Evolutionary conservation across 306 rosid species (phyloP).

Genomic region (Oxytropis ochrocephala): DNA sequence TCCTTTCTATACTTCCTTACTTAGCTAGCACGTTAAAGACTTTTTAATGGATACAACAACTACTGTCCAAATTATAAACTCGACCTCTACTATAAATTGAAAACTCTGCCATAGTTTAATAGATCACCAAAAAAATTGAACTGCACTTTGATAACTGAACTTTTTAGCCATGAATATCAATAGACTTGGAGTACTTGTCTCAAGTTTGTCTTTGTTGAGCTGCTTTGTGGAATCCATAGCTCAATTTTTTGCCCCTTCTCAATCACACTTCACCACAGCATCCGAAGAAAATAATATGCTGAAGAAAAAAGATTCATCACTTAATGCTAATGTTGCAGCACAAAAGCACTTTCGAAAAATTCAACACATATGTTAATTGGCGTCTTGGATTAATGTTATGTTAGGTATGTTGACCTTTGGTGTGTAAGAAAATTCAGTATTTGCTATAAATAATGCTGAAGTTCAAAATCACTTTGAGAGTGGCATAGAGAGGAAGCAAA

Average conservation of each 20-base stretch:
- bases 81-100: constrained; percentile 14
- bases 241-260: constrained; percentile 27
- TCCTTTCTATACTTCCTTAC: neutral
- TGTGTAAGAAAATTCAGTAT: no score
- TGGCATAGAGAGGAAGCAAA: no score
- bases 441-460: no score
- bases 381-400: neutral
- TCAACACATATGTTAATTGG: constrained; percentile 23
- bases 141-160: neutral
- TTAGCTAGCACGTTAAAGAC: constrained; percentile 9
- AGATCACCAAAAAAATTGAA: neutral
- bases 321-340: constrained; percentile 21
- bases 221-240: constrained; percentile 16
- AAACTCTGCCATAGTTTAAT: neutral
- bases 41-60: neutral
- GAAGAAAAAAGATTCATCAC: constrained; percentile 21
- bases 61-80: neutral
- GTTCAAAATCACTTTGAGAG: no score
- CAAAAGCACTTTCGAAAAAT: constrained; percentile 38
- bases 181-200: constrained; percentile 13
- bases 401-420: no score
- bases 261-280: neutral
- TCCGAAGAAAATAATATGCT: constrained; percentile 13
- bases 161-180: constrained; percentile 23
- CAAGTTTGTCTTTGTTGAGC: constrained; percentile 21